A percentile compares a stretch with the other conserved stretches of the same genome.
phyloP scores from a whole-genome alignment of 2,329 filamentous ascomycete genomes.

The Penicillium sp. region DNA sequence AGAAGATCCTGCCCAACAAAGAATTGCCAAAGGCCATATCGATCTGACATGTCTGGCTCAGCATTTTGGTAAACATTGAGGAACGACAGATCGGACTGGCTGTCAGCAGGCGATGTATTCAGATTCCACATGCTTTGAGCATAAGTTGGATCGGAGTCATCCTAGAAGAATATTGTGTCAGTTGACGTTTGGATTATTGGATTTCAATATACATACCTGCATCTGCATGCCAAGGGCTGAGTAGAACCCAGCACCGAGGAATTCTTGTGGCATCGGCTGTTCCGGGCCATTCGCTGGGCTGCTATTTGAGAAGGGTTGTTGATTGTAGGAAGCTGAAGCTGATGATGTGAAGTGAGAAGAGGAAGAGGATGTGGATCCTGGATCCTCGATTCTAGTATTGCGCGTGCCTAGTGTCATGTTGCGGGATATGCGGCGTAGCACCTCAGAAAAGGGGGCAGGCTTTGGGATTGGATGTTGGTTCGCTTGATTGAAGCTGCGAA shows the following conservation, averaged over 20 bases:
- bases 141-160: neutral
- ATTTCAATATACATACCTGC: neutral
- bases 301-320: neutral
- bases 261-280: neutral
- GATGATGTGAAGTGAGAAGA: neutral
- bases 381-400: neutral
- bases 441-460: neutral
- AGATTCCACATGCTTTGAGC: neutral
- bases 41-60: neutral
- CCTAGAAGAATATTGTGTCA: neutral
- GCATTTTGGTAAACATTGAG: neutral
- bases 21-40: conserved; percentile 1
- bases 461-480: neutral
- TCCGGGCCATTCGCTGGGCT: neutral
- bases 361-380: neutral
- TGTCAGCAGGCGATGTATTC: neutral
- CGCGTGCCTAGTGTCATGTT: neutral
- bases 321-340: neutral
- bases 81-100: neutral
- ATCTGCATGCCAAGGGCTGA: neutral
- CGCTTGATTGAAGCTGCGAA: neutral
- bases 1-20: conserved; percentile 1
- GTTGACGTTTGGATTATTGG: neutral
- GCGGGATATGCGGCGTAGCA: neutral
- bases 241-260: neutral